Percentiles rank a stretch among this genome's conserved stretches.
phyloP scores from a whole-genome alignment of 208 protist species.

The Leishmania lainsoni region DNA sequence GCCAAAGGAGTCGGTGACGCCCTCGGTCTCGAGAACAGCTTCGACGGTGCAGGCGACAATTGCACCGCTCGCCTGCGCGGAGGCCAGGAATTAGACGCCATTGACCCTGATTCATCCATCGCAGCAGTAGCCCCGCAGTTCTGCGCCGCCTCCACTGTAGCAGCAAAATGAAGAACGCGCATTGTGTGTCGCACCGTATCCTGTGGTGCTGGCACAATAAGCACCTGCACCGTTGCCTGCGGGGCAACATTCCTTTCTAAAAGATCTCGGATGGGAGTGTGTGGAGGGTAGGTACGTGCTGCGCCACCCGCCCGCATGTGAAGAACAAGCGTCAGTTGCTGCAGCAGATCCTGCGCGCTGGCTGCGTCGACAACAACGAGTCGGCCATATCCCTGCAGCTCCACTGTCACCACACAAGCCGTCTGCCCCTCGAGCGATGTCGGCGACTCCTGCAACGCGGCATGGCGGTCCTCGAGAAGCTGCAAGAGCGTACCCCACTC shows the following conservation, averaged over 20 bases:
- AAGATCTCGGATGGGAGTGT: slow-evolving; percentile 38
- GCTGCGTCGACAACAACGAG: slow-evolving; percentile 61
- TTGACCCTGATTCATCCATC: background rate
- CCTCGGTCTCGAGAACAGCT: slow-evolving; percentile 12
- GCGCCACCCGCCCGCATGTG: slow-evolving; percentile 36
- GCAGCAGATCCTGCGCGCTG: slow-evolving; percentile 55
- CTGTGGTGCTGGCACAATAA: slow-evolving; percentile 50
- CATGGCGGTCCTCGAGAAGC: slow-evolving; percentile 48
- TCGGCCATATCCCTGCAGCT: slow-evolving; percentile 54
- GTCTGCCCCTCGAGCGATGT: slow-evolving; percentile 47
- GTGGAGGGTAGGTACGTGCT: slow-evolving; percentile 45
- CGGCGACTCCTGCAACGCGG: slow-evolving; percentile 22
- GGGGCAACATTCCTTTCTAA: slow-evolving; percentile 38
- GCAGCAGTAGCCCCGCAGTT: background rate
- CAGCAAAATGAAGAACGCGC: slow-evolving; percentile 67
- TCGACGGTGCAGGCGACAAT: background rate
- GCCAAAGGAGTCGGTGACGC: background rate
- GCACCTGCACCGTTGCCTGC: slow-evolving; percentile 53
- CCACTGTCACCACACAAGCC: slow-evolving; percentile 59
- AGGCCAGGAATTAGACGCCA: background rate
- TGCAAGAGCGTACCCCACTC: slow-evolving; percentile 57
- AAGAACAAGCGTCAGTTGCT: slow-evolving; percentile 57
- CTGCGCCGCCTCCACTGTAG: slow-evolving; percentile 26
- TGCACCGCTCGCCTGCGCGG: background rate
- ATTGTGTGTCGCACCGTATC: slow-evolving; percentile 44